phyloP scores from a whole-genome alignment of 1,284 basidiomycete species.

The Cerrena zonata region DNA sequence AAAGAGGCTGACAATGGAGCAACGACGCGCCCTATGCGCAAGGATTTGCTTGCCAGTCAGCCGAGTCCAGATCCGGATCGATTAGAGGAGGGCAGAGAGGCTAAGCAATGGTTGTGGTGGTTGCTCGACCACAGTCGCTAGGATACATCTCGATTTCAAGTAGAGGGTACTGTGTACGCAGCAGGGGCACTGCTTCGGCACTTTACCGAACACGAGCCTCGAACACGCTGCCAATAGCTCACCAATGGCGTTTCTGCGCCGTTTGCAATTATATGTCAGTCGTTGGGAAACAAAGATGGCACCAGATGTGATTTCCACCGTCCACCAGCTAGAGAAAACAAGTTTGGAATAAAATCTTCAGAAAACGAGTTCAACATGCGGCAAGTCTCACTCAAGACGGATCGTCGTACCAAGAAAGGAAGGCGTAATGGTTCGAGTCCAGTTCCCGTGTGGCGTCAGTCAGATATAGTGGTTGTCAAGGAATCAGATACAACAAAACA shows the following conservation, averaged over 20 bases:
- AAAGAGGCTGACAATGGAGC: too few species aligned
- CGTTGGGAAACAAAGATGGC: too few species aligned
- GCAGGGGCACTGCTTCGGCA: background rate
- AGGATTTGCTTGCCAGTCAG: background rate
- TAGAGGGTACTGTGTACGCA: background rate
- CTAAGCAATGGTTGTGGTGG: background rate
- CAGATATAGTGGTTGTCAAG: too few species aligned
- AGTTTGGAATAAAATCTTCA: too few species aligned
- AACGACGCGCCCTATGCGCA: background rate
- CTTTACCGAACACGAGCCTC: too few species aligned
- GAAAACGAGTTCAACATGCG: too few species aligned
- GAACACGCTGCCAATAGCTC: background rate
- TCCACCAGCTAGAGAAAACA: too few species aligned
- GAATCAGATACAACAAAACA: too few species aligned
- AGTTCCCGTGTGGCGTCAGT: too few species aligned
- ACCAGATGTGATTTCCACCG: too few species aligned
- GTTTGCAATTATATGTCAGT: too few species aligned
- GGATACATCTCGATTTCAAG: background rate
- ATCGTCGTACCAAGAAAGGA: background rate
- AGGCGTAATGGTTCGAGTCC: constrained; percentile 1
- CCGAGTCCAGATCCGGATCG: background rate
- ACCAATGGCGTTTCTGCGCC: background rate
- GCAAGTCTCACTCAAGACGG: too few species aligned
- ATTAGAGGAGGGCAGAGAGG: background rate
- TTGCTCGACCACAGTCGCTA: background rate